These are phyloP conservation scores for Tulasnella sp. DNA, from an alignment of 768 basidiomycete species.

Conservation along the genomic window DNA sequence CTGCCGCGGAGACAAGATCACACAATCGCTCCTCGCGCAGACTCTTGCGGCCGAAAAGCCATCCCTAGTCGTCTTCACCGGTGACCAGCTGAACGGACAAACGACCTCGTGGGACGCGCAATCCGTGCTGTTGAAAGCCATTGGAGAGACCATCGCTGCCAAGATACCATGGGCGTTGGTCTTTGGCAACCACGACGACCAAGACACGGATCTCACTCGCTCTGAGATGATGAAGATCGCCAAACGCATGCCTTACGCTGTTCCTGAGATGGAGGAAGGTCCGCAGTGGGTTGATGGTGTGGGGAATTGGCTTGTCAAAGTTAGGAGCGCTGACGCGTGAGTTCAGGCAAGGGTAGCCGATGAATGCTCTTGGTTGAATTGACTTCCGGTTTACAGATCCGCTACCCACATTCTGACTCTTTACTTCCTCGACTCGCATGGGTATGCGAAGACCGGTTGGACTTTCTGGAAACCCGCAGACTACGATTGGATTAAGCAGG, in stretches of 20 bases:
- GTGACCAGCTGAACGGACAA: conserved; percentile 92
- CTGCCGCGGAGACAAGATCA: conserved; percentile 61
- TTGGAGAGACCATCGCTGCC: conserved; percentile 44
- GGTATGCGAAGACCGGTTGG: conserved; percentile 49
- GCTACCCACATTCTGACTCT: conserved; percentile 80
- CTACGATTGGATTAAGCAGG: conserved; percentile 78
- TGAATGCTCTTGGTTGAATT: background rate
- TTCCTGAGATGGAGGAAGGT: conserved; percentile 52
- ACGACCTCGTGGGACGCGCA: conserved; percentile 80
- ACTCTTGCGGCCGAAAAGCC: conserved; percentile 75
- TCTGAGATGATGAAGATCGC: conserved; percentile 49
- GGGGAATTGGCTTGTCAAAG: conserved; percentile 84
- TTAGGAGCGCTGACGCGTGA: conserved; percentile 73
- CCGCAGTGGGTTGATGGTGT: conserved; percentile 79
- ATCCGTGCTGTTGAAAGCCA: conserved; percentile 66
- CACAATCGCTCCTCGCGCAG: conserved; percentile 55
- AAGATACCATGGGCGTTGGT: conserved; percentile 83
- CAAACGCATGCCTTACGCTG: conserved; percentile 70
- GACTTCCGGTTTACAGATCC: conserved; percentile 37
- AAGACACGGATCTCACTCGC: conserved; percentile 45
- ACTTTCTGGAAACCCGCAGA: conserved; percentile 52
- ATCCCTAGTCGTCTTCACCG: conserved; percentile 82
- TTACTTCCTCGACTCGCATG: conserved; percentile 84
- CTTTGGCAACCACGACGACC: conserved; percentile 91
- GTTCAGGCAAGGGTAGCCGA: conserved; percentile 24